Evolutionary conservation across 2,329 filamentous ascomycete genomes (phyloP).

Genomic region (Ceratocystis eucalypticola): DNA sequence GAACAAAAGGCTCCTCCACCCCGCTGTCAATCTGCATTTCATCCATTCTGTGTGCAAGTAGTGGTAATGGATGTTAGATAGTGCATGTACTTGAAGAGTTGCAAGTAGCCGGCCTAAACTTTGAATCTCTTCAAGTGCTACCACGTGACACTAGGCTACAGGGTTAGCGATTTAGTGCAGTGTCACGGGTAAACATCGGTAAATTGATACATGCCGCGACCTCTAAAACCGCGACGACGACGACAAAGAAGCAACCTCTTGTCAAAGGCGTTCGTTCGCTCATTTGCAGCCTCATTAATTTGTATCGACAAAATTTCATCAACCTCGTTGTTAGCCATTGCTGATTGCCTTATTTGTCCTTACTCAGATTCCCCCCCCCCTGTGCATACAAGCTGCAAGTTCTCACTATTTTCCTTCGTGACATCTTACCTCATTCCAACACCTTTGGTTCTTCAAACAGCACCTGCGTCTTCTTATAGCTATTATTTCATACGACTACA

Average conservation of each 20-base stretch:
- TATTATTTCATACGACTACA: neutral
- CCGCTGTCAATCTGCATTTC: conserved; percentile 7
- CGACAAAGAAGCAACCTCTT: neutral
- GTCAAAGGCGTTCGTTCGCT: neutral
- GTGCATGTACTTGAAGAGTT: neutral
- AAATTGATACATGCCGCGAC: neutral
- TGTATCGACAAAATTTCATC: conserved; percentile 2
- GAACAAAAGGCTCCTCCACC: conserved; percentile 21
- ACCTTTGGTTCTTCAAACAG: neutral
- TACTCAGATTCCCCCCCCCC: too few relatives aligned
- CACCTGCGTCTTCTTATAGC: neutral
- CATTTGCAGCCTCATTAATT: conserved; percentile 8
- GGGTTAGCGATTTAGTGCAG: neutral
- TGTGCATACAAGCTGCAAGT: neutral
- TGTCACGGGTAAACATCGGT: conserved; percentile 8
- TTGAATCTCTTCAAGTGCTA: too few relatives aligned
- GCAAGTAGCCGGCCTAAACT: too few relatives aligned
- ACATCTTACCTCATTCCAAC: neutral
- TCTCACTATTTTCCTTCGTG: neutral
- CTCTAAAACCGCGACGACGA: conserved; percentile 13
- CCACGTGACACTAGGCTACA: neutral
- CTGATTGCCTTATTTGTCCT: neutral
- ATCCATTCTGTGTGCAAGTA: conserved; percentile 10
- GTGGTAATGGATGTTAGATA: neutral
- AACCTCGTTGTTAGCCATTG: neutral